Base-by-base conservation (phyloP, 2,329 filamentous ascomycete species). In the Cadophora gregata region DNA sequence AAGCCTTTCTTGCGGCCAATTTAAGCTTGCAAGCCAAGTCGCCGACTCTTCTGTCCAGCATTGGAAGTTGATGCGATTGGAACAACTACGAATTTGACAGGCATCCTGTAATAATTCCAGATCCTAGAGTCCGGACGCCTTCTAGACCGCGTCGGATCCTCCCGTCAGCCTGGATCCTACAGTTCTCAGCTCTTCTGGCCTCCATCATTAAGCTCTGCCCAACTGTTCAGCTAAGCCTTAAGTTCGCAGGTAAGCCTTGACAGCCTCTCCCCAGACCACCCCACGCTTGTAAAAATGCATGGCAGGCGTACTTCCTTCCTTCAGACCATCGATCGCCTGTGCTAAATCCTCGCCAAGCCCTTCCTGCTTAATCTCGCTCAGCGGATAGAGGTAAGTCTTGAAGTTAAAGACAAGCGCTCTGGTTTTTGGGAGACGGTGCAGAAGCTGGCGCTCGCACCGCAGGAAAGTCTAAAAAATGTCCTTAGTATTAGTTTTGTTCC, bases 371-470 rank as follows among this genome's bases (percentile, higher is more conserved):
- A 90, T 77, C 60, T 86, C 80, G 47, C 71, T 71, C 8, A 90
- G 75, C 1, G 81, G 81, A 75, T 90, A 89, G 65, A 82, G 78
- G 75, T 88, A 90, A 19, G 88, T 90, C 76, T 89, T 88, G 75
- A 89, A 86, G 0, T 80, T 81, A 77, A 90, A 90, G 0, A 89
- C 81, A 24, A 90, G 59, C 8, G 85, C 86, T 62, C 80, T 79
- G 0, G 81, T 84, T 58, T 77, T 69, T 4, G 86, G 86, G 29
- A 90, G 75, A 0, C 88, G 81, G 77, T 89, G 86, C 38, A 90
- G 75, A 0, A 85, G 87, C 79, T 90, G 88, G 36, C 86, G 78
- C 76, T 90, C 88, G 69, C 81, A 85, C 4, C 88, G 79, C 25
- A 90, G 63, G 47, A 80, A 76, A 0, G 81, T 83, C 80, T 77